phyloP scores from a whole-genome alignment of 352 stramenopile genomes.

The Phytophthora ramorum region DNA sequence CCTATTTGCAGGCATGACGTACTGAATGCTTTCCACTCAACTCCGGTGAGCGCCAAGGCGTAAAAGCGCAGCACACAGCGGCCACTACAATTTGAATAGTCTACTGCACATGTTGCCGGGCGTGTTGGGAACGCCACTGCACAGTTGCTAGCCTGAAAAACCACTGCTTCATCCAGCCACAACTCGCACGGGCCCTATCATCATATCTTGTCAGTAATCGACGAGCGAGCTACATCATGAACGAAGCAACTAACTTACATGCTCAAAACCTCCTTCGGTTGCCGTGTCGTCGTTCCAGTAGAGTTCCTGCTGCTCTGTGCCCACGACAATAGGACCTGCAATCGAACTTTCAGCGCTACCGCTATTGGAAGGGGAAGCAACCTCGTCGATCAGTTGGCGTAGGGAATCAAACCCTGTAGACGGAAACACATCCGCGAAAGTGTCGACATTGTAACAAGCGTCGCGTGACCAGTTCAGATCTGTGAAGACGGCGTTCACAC shows the following conservation, averaged over 20 bases:
- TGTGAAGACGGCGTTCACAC: constrained; percentile 17
- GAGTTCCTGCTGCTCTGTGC: constrained; percentile 7
- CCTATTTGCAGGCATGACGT: constrained; percentile 18
- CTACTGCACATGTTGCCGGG: constrained; percentile 43
- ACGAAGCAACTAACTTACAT: constrained; percentile 13
- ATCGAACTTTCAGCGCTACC: constrained; percentile 4
- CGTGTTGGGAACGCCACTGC: constrained; percentile 36
- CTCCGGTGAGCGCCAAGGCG: constrained; percentile 43
- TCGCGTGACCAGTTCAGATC: constrained; percentile 34
- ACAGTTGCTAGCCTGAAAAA: constrained; percentile 48
- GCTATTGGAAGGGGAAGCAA: constrained; percentile 17
- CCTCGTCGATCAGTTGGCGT: constrained; percentile 34
- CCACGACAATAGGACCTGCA: constrained; percentile 23
- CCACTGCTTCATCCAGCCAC: constrained; percentile 44
- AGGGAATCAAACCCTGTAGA: constrained; percentile 28
- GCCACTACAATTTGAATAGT: constrained; percentile 51
- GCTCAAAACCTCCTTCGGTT: constrained; percentile 30
- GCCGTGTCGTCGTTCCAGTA: constrained; percentile 35
- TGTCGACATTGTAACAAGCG: constrained; percentile 36
- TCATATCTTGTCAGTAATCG: neutral
- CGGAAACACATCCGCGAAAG: constrained; percentile 34
- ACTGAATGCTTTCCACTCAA: constrained; percentile 46
- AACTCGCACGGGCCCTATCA: constrained; percentile 53
- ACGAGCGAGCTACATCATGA: neutral
- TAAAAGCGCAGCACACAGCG: constrained; percentile 57